phyloP scores from a whole-genome alignment of 768 basidiomycete species.

The Tylopilus balloui region DNA sequence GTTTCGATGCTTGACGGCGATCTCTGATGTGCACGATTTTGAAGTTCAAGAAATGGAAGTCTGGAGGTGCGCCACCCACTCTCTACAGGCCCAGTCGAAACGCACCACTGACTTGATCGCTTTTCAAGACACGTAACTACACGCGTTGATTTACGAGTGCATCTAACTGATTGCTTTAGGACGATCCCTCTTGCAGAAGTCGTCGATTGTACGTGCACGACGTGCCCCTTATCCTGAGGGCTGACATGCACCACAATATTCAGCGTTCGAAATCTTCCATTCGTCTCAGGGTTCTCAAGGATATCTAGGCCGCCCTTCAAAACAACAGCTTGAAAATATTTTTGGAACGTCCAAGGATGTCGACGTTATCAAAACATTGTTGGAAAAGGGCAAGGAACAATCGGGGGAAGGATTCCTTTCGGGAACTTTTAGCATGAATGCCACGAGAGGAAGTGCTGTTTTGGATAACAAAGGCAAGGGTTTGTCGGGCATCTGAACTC shows the following conservation, averaged over 20 bases:
- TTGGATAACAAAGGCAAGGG: conserved; percentile 42
- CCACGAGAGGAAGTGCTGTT: conserved; percentile 32
- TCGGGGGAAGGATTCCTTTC: conserved; percentile 43
- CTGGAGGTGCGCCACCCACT: conserved; percentile 53
- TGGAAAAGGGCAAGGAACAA: conserved; percentile 62
- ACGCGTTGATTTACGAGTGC: background rate
- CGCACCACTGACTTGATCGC: conserved; percentile 9
- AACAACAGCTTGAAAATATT: conserved; percentile 73
- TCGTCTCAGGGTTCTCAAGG: conserved; percentile 77
- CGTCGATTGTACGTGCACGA: conserved; percentile 64
- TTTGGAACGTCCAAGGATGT: conserved; percentile 64
- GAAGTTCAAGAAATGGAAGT: conserved; percentile 76
- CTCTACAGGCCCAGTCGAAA: conserved; percentile 2
- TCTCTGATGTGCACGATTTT: conserved; percentile 7
- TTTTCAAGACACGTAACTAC: conserved; percentile 62
- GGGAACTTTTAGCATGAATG: conserved; percentile 10
- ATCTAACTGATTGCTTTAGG: conserved; percentile 34
- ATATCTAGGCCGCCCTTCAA: conserved; percentile 66
- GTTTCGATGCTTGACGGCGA: conserved; percentile 1
- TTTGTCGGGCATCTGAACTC: conserved; percentile 32
- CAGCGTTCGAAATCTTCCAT: conserved; percentile 70
- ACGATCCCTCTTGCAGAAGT: conserved; percentile 68
- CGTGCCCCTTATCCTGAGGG: background rate
- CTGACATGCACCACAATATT: background rate
- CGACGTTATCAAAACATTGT: conserved; percentile 56